Conservation (phyloP, 2,329 filamentous ascomycete species). For the Colletotrichum karsti region DNA sequence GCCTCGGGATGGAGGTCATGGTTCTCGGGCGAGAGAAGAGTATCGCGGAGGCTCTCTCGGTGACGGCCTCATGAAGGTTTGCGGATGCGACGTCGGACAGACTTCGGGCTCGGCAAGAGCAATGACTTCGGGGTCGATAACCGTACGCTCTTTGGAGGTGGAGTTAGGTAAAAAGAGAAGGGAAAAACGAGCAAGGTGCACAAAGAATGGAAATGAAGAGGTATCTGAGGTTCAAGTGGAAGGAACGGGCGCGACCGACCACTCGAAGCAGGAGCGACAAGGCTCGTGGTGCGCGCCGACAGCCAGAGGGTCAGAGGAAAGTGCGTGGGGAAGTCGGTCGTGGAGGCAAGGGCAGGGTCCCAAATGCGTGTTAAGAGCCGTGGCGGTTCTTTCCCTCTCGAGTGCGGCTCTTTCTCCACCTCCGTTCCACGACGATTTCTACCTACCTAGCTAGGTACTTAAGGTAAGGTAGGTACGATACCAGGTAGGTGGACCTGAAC, state of each 20-base stretch:
- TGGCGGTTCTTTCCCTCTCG: neutral
- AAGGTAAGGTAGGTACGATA: neutral
- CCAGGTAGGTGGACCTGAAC: neutral
- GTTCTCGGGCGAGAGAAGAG: slow-evolving; percentile 21
- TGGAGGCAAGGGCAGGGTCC: slow-evolving; percentile 26
- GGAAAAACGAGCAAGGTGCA: neutral
- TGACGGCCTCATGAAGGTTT: slow-evolving; percentile 30
- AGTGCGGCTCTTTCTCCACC: neutral
- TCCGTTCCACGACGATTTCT: neutral
- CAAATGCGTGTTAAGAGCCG: neutral
- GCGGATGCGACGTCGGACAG: slow-evolving; percentile 18
- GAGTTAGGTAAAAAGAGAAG: neutral
- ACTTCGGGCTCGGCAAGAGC: neutral
- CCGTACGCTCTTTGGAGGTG: too few species aligned
- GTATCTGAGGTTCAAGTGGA: slow-evolving; percentile 2
- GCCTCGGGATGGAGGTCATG: slow-evolving; percentile 40
- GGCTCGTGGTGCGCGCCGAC: slow-evolving; percentile 25
- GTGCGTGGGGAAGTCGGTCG: slow-evolving; percentile 26
- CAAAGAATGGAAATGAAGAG: slow-evolving; percentile 3
- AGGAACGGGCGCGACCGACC: slow-evolving; percentile 22
- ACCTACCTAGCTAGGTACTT: neutral
- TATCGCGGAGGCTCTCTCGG: slow-evolving; percentile 11
- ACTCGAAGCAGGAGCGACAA: slow-evolving; percentile 25
- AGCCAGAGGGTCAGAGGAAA: slow-evolving; percentile 3
- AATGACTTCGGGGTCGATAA: too few species aligned